Evolutionary conservation across 164 flowering plant genomes (phyloP).

Genomic region (Protea cynaroides): DNA sequence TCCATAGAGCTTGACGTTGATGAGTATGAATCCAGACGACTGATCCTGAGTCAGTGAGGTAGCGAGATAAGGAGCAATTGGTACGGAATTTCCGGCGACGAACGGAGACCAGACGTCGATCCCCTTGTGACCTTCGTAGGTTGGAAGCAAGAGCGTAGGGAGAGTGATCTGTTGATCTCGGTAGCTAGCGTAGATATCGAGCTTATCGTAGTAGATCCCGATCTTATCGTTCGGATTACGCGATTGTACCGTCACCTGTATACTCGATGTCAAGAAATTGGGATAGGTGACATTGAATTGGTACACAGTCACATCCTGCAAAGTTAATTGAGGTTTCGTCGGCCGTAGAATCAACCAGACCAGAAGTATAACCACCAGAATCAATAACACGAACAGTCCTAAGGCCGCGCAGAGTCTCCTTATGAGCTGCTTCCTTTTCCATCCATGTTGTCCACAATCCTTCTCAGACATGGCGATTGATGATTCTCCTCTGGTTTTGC

Average conservation of each 20-base stretch:
- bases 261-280: constrained; percentile 41
- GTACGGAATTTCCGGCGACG: constrained; percentile 46
- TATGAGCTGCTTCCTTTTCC: constrained; percentile 3
- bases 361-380: constrained; percentile 22
- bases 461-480: constrained; percentile 10
- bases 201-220: constrained; percentile 69
- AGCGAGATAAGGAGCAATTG: constrained; percentile 63
- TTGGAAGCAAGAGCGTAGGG: constrained; percentile 37
- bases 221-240: constrained; percentile 61
- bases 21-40: constrained; percentile 24
- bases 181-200: constrained; percentile 60
- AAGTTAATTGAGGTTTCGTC: constrained; percentile 44
- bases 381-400: constrained; percentile 9
- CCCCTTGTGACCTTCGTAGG: constrained; percentile 69
- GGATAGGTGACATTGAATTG: constrained; percentile 57
- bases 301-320: constrained; percentile 77
- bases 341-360: constrained; percentile 32
- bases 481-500: too few relatives aligned
- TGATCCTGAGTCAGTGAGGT: constrained; percentile 35
- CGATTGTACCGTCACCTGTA: constrained; percentile 59
- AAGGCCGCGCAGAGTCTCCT: constrained; percentile 7
- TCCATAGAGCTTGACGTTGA: constrained; percentile 51
- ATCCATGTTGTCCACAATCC: constrained; percentile 17
- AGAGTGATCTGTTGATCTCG: constrained; percentile 63
- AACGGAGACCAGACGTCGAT: constrained; percentile 65